Percentiles rank a stretch among this genome's conserved stretches.
Evolutionary conservation across 352 stramenopile genomes (phyloP).

Genomic region (Pythium pyrilobum): DNA sequence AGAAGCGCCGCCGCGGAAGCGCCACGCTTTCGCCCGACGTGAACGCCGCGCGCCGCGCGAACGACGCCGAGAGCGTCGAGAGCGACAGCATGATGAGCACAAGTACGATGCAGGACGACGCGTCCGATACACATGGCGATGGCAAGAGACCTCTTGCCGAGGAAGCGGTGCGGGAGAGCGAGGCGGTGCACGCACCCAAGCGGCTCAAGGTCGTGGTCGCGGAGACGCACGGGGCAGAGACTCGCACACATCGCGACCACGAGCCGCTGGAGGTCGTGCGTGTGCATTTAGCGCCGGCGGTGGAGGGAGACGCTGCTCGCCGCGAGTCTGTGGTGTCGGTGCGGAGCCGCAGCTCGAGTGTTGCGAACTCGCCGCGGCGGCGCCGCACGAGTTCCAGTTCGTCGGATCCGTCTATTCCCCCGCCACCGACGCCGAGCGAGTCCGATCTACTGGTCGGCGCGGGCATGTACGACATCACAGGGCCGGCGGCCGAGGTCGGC

Average conservation of each 20-base stretch:
- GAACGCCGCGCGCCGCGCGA: neutral
- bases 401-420: slow-evolving; percentile 5
- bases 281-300: too few species aligned
- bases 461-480: slow-evolving; percentile 84
- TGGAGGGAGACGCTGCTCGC: neutral
- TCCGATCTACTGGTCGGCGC: slow-evolving; percentile 54
- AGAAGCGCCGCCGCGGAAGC: slow-evolving; percentile 21
- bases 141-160: too few species aligned
- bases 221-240: too few species aligned
- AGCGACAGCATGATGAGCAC: neutral
- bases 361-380: neutral
- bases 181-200: too few species aligned
- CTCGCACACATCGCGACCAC: too few species aligned
- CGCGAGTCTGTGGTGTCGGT: neutral
- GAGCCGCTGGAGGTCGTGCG: too few species aligned
- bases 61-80: neutral
- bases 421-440: slow-evolving; percentile 5
- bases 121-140: neutral
- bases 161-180: too few species aligned
- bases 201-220: too few species aligned
- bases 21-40: slow-evolving; percentile 8
- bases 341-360: slow-evolving; percentile 1
- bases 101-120: neutral
- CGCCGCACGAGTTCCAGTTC: slow-evolving; percentile 14
- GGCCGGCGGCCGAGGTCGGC: slow-evolving; percentile 69